Conservation (phyloP, 129 eudicot species). For the Solidago caesia region DNA sequence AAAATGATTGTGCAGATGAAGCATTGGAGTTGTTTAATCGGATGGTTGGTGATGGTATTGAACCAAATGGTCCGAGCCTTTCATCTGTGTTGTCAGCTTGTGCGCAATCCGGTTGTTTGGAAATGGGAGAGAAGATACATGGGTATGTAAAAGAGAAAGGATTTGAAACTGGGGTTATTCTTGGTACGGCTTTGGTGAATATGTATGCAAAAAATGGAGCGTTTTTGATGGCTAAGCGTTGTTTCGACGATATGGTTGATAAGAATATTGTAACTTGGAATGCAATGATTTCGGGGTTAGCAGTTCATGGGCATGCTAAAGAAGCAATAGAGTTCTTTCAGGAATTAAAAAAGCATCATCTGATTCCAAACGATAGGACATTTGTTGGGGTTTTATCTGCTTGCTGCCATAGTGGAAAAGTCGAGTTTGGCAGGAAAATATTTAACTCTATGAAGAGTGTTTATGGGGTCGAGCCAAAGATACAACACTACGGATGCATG, state of each 20-base stretch:
- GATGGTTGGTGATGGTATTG: conserved; percentile 50
- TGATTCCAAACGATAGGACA: conserved; percentile 56
- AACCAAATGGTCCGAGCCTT: conserved; percentile 62
- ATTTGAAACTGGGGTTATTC: conserved; percentile 52
- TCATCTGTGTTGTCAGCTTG: conserved; percentile 83
- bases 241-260: conserved; percentile 47
- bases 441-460: conserved; percentile 51
- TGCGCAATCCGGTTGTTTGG: conserved; percentile 69
- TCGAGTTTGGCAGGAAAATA: conserved; percentile 52
- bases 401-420: conserved; percentile 74
- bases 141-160: conserved; percentile 46
- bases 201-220: conserved; percentile 89
- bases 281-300: conserved; percentile 76
- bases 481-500: conserved; percentile 88
- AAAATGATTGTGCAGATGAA: conserved; percentile 42
- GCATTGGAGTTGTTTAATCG: conserved; percentile 50
- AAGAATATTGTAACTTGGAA: conserved; percentile 74
- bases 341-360: conserved; percentile 29
- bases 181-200: conserved; percentile 80
- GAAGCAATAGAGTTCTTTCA: conserved; percentile 59
- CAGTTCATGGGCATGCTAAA: conserved; percentile 65
- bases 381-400: conserved; percentile 79
- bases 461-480: conserved; percentile 56
- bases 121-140: conserved; percentile 69
- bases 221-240: conserved; percentile 45